A percentile compares a stretch with the other conserved stretches of the same genome.
phyloP scores from a whole-genome alignment of 305 asterid genomes.

The Withania somnifera region DNA sequence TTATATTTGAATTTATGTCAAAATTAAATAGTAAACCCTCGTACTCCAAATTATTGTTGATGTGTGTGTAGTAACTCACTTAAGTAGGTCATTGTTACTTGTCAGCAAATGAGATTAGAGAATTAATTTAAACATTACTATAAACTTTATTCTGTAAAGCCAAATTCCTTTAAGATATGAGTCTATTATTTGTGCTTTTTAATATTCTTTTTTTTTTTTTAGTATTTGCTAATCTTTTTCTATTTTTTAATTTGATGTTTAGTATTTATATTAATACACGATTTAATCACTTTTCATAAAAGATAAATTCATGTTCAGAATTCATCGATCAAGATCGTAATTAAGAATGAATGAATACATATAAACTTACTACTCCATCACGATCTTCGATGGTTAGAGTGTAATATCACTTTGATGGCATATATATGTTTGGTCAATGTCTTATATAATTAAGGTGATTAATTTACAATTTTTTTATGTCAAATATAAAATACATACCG shows the following conservation, averaged over 20 bases:
- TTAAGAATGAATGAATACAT: too few species aligned
- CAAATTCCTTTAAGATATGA: neutral
- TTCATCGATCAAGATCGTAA: too few species aligned
- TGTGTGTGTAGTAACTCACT: neutral
- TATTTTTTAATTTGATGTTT: neutral
- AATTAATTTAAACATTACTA: neutral
- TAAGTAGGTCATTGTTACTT: neutral
- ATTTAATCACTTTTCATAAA: neutral
- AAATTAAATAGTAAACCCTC: too few species aligned
- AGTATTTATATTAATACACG: fast-evolving
- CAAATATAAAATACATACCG: neutral
- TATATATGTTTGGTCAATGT: neutral
- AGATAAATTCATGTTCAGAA: too few species aligned
- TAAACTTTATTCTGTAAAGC: neutral
- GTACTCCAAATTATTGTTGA: neutral
- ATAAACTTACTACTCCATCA: neutral
- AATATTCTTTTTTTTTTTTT: neutral
- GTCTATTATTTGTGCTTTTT: neutral
- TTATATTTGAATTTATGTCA: too few species aligned
- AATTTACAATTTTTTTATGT: neutral
- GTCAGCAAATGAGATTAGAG: neutral
- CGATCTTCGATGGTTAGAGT: neutral
- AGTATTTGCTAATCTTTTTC: neutral
- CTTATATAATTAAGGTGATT: neutral
- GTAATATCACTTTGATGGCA: neutral